Conservation (phyloP, 768 basidiomycete genomes). For the Leccinellum albellum region DNA sequence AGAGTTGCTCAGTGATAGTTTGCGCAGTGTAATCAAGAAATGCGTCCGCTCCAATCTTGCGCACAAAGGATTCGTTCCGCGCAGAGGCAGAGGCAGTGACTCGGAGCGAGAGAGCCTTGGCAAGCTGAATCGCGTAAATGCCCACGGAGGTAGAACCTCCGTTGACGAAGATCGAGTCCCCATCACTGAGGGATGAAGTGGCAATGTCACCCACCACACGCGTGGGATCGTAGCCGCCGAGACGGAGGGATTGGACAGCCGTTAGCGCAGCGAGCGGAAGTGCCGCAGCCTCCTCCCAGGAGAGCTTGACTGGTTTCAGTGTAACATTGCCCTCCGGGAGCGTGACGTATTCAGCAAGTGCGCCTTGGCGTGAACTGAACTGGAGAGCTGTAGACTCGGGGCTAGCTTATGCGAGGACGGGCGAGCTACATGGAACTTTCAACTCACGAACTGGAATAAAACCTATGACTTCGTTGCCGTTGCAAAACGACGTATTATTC, state of each 20-base stretch:
- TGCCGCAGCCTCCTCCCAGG: conserved; percentile 57
- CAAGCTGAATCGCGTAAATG: conserved; percentile 66
- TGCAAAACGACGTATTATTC: conserved; percentile 47
- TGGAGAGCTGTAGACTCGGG: conserved; percentile 19
- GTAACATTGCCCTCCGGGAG: conserved; percentile 30
- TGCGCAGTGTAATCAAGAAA: conserved; percentile 61
- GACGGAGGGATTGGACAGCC: conserved; percentile 52
- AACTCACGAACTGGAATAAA: conserved; percentile 39
- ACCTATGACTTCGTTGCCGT: conserved; percentile 67
- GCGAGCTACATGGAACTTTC: neutral
- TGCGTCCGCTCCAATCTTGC: conserved; percentile 60
- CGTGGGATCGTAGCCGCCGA: conserved; percentile 45
- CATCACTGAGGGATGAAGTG: neutral
- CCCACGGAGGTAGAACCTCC: conserved; percentile 71
- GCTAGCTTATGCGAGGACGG: neutral
- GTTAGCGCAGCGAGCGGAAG: conserved; percentile 57
- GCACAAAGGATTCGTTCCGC: conserved; percentile 58
- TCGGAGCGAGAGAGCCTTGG: conserved; percentile 57
- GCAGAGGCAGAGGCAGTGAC: conserved; percentile 60
- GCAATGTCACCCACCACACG: neutral
- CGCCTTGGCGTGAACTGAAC: conserved; percentile 44
- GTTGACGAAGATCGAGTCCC: conserved; percentile 62
- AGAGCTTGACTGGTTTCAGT: conserved; percentile 43
- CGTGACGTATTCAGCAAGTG: conserved; percentile 54
- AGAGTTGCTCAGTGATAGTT: conserved; percentile 47